Base-by-base conservation (phyloP, 192 early-diverging fungal species). In the Dissophora globulifera region DNA sequence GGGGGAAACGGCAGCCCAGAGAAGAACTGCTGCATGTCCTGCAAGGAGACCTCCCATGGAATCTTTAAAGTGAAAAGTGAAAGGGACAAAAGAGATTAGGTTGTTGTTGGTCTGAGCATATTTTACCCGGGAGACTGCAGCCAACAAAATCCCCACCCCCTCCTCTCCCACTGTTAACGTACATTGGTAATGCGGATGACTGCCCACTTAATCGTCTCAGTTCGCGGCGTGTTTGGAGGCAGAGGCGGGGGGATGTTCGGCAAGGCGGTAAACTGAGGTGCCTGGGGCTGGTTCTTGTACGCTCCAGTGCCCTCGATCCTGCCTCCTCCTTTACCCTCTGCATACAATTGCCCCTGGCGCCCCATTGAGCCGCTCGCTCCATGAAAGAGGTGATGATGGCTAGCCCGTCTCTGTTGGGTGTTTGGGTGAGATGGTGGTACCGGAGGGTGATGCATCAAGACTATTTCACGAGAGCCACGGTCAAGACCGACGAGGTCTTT, bases 1-100 rank as follows among this genome's bases (percentile, higher is more conserved):
- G 76, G 60, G 6, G 86, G 84, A 19, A 78, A 52, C 25, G 80
- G 80, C 2, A 75, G 50, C 32, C 79, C 62, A 10, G 74, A 55
- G 35, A 88, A 82, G 52, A 88, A 86, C 4, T 50, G 40, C 10
- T 41, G 56, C 43, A 88, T 79, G 49, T 88, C 86, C 27, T 81
- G 78, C 48, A 83, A 68, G 19, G 86, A 88, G 23, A 85, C 69
- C 64, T 88, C 86, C 86, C 86, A 88, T n/a, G 86, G 86, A 25
- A 88, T 88, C 80, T 82, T 49, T 43, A 4, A 45, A n/a, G 4
- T 10, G 4, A n/a, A 4, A 10, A 10, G 13, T 10, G 38, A 10
- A 40, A 40, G 13, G 38, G 13, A 10, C 7, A 40, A 40, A 40
- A 40, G 8, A 40, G 8, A 13, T 40, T 40, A 45, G 12, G 43